Evolutionary conservation across 2,329 filamentous ascomycete species (phyloP).

Genomic region (Verticillium dahliae): DNA sequence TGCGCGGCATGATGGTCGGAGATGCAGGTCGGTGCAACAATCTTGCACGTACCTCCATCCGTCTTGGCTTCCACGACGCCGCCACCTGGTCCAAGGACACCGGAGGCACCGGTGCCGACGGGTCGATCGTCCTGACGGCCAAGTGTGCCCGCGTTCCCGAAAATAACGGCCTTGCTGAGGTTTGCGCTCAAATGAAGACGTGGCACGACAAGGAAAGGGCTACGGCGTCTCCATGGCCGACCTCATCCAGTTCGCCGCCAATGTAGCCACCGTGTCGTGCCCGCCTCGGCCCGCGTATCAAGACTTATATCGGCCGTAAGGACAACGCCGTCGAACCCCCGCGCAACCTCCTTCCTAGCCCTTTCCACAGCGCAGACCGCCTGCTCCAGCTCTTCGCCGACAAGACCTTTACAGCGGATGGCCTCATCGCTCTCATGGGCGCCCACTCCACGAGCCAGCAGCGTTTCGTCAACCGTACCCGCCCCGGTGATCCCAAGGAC

Average conservation of each 20-base stretch:
- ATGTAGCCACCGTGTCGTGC: slow-evolving; percentile 40
- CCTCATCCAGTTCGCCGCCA: slow-evolving; percentile 46
- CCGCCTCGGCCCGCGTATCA: slow-evolving; percentile 38
- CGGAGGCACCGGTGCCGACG: slow-evolving; percentile 37
- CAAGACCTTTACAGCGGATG: slow-evolving; percentile 45
- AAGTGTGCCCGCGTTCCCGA: slow-evolving; percentile 29
- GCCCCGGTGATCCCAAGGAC: slow-evolving; percentile 41
- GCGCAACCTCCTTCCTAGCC: slow-evolving; percentile 33
- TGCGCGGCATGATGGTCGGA: slow-evolving; percentile 27
- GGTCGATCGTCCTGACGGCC: slow-evolving; percentile 32
- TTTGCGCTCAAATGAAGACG: slow-evolving; percentile 28
- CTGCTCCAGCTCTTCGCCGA: slow-evolving; percentile 41
- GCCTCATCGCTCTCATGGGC: slow-evolving; percentile 47
- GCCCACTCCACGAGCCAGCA: slow-evolving; percentile 47
- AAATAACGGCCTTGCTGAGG: slow-evolving; percentile 40
- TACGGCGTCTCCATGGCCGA: slow-evolving; percentile 43
- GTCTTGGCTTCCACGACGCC: slow-evolving; percentile 42
- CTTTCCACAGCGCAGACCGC: slow-evolving; percentile 35
- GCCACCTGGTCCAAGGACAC: slow-evolving; percentile 33
- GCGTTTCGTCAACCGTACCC: slow-evolving; percentile 30
- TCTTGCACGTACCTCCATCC: slow-evolving; percentile 35
- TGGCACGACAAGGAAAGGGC: slow-evolving; percentile 35
- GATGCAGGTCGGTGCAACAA: slow-evolving; percentile 32
- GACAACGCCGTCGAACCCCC: slow-evolving; percentile 34
- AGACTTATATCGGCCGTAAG: slow-evolving; percentile 43